These are phyloP conservation scores for Aspergillus wentii DNA, from an alignment of 495 filamentous ascomycete species.

Conservation along the genomic window DNA sequence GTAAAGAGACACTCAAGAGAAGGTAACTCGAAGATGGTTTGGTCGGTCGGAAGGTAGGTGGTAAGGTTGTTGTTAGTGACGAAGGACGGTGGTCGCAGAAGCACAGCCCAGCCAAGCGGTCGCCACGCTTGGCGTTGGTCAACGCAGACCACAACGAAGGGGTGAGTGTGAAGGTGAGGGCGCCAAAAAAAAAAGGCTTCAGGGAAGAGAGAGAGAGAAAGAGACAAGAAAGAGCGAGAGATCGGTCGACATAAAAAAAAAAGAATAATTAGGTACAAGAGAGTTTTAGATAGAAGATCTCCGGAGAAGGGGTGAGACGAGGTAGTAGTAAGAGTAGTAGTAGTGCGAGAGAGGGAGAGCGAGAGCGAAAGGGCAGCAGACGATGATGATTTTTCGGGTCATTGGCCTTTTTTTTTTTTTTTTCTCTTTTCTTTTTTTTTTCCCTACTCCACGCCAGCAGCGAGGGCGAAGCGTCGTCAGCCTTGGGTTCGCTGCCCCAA, in stretches of 20 bases:
- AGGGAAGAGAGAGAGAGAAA: conserved; percentile 6
- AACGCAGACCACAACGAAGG: conserved; percentile 7
- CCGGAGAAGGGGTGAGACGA: no score
- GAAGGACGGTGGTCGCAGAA: neutral
- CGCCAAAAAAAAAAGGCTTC: conserved; percentile 2
- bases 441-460: conserved; percentile 25
- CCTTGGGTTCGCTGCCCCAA: conserved; percentile 31
- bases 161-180: conserved; percentile 8
- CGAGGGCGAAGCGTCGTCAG: conserved; percentile 42
- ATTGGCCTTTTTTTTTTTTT: conserved; percentile 14
- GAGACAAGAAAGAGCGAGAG: conserved; percentile 6
- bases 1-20: no score
- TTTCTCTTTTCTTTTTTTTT: no score
- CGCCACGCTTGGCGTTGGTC: conserved; percentile 23
- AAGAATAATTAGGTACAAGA: neutral
- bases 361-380: neutral
- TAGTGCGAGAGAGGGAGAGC: conserved; percentile 7
- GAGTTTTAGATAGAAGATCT: neutral
- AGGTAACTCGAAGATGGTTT: no score
- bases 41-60: conserved; percentile 8
- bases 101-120: conserved; percentile 27
- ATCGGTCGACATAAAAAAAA: conserved; percentile 3
- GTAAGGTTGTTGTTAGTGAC: neutral
- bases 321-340: neutral
- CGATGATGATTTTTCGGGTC: conserved; percentile 6